Evolutionary conservation across 371 early-diverging fungal species (phyloP).

Genomic region (Mucor irregularis): DNA sequence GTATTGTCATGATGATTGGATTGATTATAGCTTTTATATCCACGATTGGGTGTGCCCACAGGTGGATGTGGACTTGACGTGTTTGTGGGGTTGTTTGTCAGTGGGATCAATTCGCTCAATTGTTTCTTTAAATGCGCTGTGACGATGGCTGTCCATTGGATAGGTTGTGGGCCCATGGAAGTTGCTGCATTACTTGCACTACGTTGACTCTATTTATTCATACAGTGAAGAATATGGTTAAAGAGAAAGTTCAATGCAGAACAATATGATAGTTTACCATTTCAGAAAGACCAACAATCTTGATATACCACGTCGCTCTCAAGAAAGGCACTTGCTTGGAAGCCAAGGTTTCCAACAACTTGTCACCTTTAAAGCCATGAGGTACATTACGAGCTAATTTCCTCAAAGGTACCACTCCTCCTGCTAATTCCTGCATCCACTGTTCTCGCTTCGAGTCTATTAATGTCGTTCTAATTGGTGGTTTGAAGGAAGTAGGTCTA

Average conservation of each 20-base stretch:
- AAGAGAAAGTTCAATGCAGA: not conserved
- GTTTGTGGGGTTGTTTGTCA: conserved; percentile 12
- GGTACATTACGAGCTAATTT: conserved; percentile 61
- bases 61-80: conserved; percentile 29
- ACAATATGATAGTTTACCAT: conserved; percentile 40
- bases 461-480: conserved; percentile 57
- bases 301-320: conserved; percentile 78
- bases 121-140: conserved; percentile 45
- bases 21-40: conserved; percentile 24
- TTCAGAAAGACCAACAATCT: conserved; percentile 64
- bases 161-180: conserved; percentile 22
- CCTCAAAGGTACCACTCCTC: conserved; percentile 55
- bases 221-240: too few species aligned
- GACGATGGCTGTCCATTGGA: conserved; percentile 42
- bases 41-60: conserved; percentile 19
- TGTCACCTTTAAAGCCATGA: conserved; percentile 69
- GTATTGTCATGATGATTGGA: conserved; percentile 33
- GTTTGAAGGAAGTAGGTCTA: conserved; percentile 57
- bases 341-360: conserved; percentile 62
- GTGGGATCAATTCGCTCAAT: conserved; percentile 45
- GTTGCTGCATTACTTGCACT: conserved; percentile 36
- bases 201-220: conserved; percentile 31
- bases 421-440: conserved; percentile 61
- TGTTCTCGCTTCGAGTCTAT: conserved; percentile 60
- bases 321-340: conserved; percentile 63